These are phyloP conservation scores for Helicostylum pulchrum DNA, from an alignment of 192 early-diverging fungal genomes.

Conservation along the genomic window DNA sequence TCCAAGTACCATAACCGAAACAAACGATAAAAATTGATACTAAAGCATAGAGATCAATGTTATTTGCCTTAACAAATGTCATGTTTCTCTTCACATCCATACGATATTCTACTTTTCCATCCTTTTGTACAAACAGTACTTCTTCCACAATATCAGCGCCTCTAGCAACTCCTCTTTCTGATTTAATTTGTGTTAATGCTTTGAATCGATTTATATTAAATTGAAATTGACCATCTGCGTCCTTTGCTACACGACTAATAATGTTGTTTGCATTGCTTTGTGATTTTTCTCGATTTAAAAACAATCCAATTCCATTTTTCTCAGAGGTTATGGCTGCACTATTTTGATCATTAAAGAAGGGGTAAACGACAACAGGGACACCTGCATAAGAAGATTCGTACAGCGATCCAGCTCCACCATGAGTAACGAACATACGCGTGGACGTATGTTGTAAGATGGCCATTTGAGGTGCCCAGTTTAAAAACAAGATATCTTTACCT, in stretches of 20 bases:
- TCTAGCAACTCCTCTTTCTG: conserved; percentile 3
- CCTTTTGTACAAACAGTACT: conserved; percentile 10
- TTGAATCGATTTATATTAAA: background rate
- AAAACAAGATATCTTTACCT: background rate
- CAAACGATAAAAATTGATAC: too few relatives aligned
- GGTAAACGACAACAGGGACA: conserved; percentile 27
- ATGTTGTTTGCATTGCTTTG: background rate
- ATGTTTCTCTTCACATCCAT: conserved; percentile 11
- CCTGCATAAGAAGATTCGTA: conserved; percentile 32
- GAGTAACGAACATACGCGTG: conserved; percentile 25
- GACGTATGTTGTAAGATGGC: conserved; percentile 30
- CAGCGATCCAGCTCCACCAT: conserved; percentile 29
- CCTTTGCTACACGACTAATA: background rate
- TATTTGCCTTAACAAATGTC: conserved; percentile 20
- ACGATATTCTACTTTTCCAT: conserved; percentile 17
- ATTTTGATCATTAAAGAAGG: conserved; percentile 30
- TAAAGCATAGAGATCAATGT: conserved; percentile 14
- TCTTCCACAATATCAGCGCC: conserved; percentile 28
- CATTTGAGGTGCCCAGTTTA: conserved; percentile 34
- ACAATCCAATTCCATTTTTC: background rate
- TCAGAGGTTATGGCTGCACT: background rate
- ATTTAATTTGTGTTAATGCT: conserved; percentile 15
- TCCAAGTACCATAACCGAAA: too few relatives aligned
- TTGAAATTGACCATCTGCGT: background rate
- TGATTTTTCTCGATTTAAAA: background rate